A percentile compares a stretch with the other conserved stretches of the same genome.
Evolutionary conservation across 352 stramenopile genomes (phyloP).

Genomic region (Phytophthora capsici): DNA sequence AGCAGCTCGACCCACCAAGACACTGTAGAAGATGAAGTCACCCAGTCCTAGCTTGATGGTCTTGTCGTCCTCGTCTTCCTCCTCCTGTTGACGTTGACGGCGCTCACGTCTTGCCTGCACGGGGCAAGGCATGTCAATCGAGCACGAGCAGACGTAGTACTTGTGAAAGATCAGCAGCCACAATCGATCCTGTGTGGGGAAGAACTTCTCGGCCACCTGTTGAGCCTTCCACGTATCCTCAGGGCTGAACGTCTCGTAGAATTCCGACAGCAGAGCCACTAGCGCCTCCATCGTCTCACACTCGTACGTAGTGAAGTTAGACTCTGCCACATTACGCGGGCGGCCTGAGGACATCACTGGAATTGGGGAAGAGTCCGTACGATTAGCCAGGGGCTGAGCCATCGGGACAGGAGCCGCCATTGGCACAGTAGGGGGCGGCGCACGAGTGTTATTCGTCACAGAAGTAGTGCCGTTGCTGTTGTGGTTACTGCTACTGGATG

Average conservation of each 20-base stretch:
- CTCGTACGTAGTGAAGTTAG: constrained; percentile 76
- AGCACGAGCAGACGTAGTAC: constrained; percentile 86
- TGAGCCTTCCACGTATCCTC: constrained; percentile 83
- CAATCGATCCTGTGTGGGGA: constrained; percentile 72
- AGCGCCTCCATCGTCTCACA: constrained; percentile 84
- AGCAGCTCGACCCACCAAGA: constrained; percentile 96
- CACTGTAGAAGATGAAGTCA: constrained; percentile 99
- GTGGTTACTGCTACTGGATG: constrained; percentile 37
- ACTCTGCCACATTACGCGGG: constrained; percentile 76
- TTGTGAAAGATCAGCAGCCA: constrained; percentile 90
- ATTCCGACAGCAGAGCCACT: constrained; percentile 59
- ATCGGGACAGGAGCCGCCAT: constrained; percentile 19
- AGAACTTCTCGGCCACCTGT: constrained; percentile 86
- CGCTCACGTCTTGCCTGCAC: constrained; percentile 72
- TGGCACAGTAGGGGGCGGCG: constrained; percentile 12
- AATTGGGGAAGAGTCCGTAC: constrained; percentile 38
- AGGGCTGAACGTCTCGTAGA: constrained; percentile 83
- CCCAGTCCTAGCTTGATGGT: constrained; percentile 95
- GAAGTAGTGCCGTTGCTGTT: constrained; percentile 28
- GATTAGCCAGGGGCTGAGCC: constrained; percentile 18
- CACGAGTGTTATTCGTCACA: constrained; percentile 32
- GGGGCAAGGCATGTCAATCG: constrained; percentile 76
- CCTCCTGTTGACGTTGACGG: constrained; percentile 56
- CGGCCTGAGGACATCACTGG: constrained; percentile 41
- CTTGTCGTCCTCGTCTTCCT: constrained; percentile 75